Conservation (phyloP, 2,329 filamentous ascomycete genomes). For the Pleomassaria siparia region DNA sequence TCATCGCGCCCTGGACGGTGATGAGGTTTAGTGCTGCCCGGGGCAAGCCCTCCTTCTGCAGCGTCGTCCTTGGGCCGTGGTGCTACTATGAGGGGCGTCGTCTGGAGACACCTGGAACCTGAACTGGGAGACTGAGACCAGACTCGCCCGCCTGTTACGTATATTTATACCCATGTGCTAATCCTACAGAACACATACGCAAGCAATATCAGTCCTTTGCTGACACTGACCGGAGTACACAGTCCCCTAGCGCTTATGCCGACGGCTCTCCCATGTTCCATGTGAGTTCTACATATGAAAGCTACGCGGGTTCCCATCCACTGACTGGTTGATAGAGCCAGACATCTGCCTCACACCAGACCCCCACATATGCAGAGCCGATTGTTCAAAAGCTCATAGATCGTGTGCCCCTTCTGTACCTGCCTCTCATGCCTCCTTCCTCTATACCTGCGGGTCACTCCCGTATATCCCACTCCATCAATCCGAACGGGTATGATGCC, state of each 20-base stretch:
- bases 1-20: conserved; percentile 13
- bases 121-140: too few relatives aligned
- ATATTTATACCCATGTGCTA: conserved; percentile 35
- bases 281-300: conserved; percentile 43
- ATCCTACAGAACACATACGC: conserved; percentile 26
- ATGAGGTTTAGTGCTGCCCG: conserved; percentile 3
- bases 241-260: conserved; percentile 39
- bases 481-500: conserved; percentile 8
- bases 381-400: conserved; percentile 18
- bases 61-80: conserved; percentile 6
- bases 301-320: conserved; percentile 21
- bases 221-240: conserved; percentile 29
- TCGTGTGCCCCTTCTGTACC: conserved; percentile 12
- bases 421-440: conserved; percentile 34
- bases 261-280: conserved; percentile 33
- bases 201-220: conserved; percentile 17
- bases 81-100: conserved; percentile 15
- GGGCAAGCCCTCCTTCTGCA: conserved; percentile 10
- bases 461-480: conserved; percentile 14
- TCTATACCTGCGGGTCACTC: conserved; percentile 15
- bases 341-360: conserved; percentile 32
- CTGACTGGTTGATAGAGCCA: conserved; percentile 34
- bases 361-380: conserved; percentile 26
- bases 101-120: conserved; percentile 22
- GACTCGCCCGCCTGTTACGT: conserved; percentile 17